A percentile compares a stretch with the other conserved stretches of the same genome.
Evolutionary conservation across 768 basidiomycete genomes (phyloP).

Genomic region (Pleurotus eryngii): DNA sequence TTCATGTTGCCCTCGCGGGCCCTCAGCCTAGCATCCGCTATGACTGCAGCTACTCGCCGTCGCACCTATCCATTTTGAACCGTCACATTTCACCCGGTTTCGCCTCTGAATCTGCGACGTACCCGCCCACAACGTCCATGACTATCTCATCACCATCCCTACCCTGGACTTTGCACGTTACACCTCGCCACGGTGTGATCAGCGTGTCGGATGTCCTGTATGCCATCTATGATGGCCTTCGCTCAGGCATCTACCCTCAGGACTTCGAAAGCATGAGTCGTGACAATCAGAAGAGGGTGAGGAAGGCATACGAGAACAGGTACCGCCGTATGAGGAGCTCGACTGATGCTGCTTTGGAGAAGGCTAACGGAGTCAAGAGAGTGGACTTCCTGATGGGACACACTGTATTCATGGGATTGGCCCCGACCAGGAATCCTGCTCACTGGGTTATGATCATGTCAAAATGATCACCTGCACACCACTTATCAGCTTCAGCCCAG

Average conservation of each 20-base stretch:
- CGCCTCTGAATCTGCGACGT: slow-evolving; percentile 29
- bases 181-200: slow-evolving; percentile 15
- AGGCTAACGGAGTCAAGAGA: slow-evolving; percentile 36
- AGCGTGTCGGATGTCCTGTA: slow-evolving; percentile 38
- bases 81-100: neutral
- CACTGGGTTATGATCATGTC: slow-evolving; percentile 1
- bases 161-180: slow-evolving; percentile 34
- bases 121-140: slow-evolving; percentile 29
- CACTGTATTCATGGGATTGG: slow-evolving; percentile 35
- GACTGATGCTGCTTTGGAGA: slow-evolving; percentile 28
- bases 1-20: neutral
- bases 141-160: slow-evolving; percentile 27
- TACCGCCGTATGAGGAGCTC: slow-evolving; percentile 30
- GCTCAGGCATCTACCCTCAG: slow-evolving; percentile 29
- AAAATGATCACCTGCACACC: neutral
- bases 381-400: slow-evolving; percentile 50
- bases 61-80: neutral
- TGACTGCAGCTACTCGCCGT: neutral
- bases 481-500: neutral
- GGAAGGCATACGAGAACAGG: slow-evolving; percentile 38
- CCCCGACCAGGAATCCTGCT: slow-evolving; percentile 21
- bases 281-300: slow-evolving; percentile 31
- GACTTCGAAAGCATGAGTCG: slow-evolving; percentile 37
- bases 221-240: slow-evolving; percentile 41
- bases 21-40: neutral